A percentile compares a stretch with the other conserved stretches of the same genome.
These are phyloP conservation scores for Conringia planisiliqua DNA, from an alignment of 345 rosid genomes.

Conservation along the genomic window DNA sequence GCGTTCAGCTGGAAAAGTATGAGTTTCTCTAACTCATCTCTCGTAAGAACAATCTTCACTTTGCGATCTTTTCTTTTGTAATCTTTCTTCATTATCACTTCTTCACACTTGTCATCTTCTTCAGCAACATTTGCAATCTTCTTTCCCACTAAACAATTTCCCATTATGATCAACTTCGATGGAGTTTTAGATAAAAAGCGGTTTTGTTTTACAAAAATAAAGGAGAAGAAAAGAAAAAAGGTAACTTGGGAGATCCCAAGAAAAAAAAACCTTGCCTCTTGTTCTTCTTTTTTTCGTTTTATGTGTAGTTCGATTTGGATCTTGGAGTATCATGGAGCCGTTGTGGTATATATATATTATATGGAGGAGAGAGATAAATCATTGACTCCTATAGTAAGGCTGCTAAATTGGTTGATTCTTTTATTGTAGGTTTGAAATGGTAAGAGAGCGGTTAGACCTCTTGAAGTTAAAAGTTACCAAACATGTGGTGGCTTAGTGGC, in stretches of 20 bases:
- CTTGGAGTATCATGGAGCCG: not conserved
- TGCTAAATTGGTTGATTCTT: not conserved
- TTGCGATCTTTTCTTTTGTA: conserved; percentile 33
- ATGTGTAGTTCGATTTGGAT: not conserved
- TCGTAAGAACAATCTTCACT: conserved; percentile 27
- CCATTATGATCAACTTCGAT: conserved; percentile 21
- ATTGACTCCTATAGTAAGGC: conserved; percentile 7
- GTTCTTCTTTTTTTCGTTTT: not conserved
- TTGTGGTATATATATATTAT: conserved; percentile 11
- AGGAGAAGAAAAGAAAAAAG: conserved; percentile 5
- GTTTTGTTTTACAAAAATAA: not conserved
- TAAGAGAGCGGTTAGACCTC: not conserved
- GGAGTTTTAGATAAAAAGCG: not conserved
- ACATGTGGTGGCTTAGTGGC: no score
- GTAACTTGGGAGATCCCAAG: conserved; percentile 35
- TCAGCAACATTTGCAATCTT: conserved; percentile 13
- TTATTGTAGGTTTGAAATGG: conserved; percentile 1
- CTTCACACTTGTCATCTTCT: conserved; percentile 16
- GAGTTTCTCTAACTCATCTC: conserved; percentile 34
- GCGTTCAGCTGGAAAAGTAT: conserved; percentile 31
- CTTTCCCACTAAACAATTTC: conserved; percentile 29
- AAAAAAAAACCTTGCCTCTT: conserved; percentile 21
- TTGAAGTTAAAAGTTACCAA: not conserved
- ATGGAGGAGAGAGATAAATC: not conserved
- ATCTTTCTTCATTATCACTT: conserved; percentile 20